Base-by-base conservation (phyloP, 139 green algal species). In the Haematococcus sp. region DNA sequence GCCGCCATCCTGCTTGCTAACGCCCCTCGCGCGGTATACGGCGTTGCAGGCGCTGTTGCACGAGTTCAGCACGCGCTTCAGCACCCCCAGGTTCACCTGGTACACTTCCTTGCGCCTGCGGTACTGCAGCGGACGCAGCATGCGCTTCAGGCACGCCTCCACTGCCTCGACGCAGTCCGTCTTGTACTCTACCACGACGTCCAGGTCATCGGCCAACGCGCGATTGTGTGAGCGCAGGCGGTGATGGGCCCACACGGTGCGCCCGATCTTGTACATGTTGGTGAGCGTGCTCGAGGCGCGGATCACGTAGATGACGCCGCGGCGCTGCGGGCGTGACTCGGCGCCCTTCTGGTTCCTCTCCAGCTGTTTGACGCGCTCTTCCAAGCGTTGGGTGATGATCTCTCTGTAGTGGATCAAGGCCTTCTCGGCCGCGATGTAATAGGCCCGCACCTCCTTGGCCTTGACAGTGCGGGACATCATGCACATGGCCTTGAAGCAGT, bases 101-200 rank as follows among this genome's bases (percentile, higher is more conserved):
- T 63, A 63, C 25, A 63, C 55, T 63, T 63, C 55, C 20, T 33
- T 63, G 55, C 33, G 33, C 55, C 33, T 63, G 9, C 55, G 55
- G 55, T 63, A 63, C 19, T 63, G 55, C 11, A 35, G 22, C 55
- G 32, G 25, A 9, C 55, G 55, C 23, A 63, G 11, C 55, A 63
- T 63, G 13, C 25, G 25, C n/a, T 63, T 63, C 4, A 63, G 5
- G n/a, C 55, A 63, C 16, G 11, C 55, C 55, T 63, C 55, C 22
- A 33, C n/a, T 5, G 55, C 55, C 20, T 34, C 13, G 55, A 35
- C 25, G 3, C 2, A 22, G 23, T 63, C 55, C 23, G 55, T 63
- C 4, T 27, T 25, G 55, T 35, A 63, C n/a, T 63, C 33, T 25
- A 27, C 32, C 11, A 63, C 11, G 55, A 63, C 55, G 25, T 63